phyloP scores from a whole-genome alignment of 768 basidiomycete genomes.

The Nidularia sp. region DNA sequence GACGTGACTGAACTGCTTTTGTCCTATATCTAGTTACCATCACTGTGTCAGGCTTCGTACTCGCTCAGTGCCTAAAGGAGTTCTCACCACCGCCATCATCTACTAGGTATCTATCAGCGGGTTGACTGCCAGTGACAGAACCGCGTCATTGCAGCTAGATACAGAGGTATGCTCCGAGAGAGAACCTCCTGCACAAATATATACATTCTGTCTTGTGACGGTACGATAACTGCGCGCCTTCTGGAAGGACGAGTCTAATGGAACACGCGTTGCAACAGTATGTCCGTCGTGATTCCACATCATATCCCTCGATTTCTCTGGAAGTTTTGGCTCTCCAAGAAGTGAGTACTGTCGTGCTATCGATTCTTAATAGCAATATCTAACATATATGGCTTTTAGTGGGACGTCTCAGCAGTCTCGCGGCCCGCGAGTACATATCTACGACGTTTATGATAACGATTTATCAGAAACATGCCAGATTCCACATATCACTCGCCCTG shows the following conservation, averaged over 20 bases:
- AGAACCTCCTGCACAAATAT: neutral
- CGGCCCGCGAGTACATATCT: constrained; percentile 42
- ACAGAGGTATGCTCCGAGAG: neutral
- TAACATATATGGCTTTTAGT: too few relatives aligned
- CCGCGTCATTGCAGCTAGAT: neutral
- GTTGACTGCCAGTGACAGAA: neutral
- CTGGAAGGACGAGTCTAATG: too few relatives aligned
- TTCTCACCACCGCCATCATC: too few relatives aligned
- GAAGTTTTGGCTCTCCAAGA: constrained; percentile 43
- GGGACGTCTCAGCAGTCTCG: constrained; percentile 18
- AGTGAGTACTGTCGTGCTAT: constrained; percentile 17
- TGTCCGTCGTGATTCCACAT: constrained; percentile 18
- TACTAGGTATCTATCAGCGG: too few relatives aligned
- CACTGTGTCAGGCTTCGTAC: too few relatives aligned
- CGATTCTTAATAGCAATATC: too few relatives aligned
- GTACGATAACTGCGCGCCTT: too few relatives aligned
- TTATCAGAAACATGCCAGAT: constrained; percentile 39
- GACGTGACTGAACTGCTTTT: too few relatives aligned
- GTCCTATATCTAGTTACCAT: too few relatives aligned
- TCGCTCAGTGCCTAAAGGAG: too few relatives aligned
- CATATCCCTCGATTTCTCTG: constrained; percentile 45
- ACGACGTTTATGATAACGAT: constrained; percentile 48
- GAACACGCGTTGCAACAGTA: constrained; percentile 7
- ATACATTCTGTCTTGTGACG: too few relatives aligned
- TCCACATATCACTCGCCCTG: constrained; percentile 20